Percentiles rank a stretch among this genome's conserved stretches.
phyloP scores from a whole-genome alignment of 768 basidiomycete species.

The Trametes cubensis region DNA sequence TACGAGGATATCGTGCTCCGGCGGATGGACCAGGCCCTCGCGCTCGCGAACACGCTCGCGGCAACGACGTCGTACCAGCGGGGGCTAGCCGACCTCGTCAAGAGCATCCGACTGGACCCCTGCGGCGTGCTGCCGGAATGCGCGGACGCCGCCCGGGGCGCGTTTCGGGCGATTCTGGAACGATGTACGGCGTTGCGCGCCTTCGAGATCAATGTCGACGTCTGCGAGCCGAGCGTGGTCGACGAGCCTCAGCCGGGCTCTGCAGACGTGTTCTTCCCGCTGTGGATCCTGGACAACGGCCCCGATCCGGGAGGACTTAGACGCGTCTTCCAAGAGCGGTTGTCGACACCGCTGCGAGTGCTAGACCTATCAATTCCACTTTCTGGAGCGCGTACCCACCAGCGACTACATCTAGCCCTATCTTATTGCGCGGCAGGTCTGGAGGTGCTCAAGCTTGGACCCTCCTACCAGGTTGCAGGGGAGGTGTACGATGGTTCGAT shows the following conservation, averaged over 20 bases:
- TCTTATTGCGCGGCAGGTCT: too few relatives aligned
- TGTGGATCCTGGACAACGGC: too few relatives aligned
- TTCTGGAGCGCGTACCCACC: not conserved
- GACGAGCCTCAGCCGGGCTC: too few relatives aligned
- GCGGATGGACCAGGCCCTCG: constrained; percentile 13
- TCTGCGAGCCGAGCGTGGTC: too few relatives aligned
- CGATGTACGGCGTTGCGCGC: constrained; percentile 7
- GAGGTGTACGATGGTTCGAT: not conserved
- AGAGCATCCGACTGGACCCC: constrained; percentile 6
- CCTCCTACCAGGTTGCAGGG: not conserved
- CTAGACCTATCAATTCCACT: not conserved
- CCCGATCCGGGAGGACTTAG: too few relatives aligned
- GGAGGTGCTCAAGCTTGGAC: constrained; percentile 3
- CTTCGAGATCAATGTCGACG: constrained; percentile 1
- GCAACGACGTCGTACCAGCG: not conserved
- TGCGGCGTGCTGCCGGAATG: constrained; percentile 9
- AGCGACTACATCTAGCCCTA: too few relatives aligned
- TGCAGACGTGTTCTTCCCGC: too few relatives aligned
- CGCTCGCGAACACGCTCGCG: constrained; percentile 5
- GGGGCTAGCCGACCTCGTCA: not conserved
- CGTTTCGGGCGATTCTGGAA: not conserved
- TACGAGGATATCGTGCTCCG: constrained; percentile 17
- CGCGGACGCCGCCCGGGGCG: constrained; percentile 1
- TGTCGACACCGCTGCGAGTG: not conserved
- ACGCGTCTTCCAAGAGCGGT: not conserved